phyloP scores from a whole-genome alignment of 108 stramenopile genomes.

The Stephanodiscus triporus region DNA sequence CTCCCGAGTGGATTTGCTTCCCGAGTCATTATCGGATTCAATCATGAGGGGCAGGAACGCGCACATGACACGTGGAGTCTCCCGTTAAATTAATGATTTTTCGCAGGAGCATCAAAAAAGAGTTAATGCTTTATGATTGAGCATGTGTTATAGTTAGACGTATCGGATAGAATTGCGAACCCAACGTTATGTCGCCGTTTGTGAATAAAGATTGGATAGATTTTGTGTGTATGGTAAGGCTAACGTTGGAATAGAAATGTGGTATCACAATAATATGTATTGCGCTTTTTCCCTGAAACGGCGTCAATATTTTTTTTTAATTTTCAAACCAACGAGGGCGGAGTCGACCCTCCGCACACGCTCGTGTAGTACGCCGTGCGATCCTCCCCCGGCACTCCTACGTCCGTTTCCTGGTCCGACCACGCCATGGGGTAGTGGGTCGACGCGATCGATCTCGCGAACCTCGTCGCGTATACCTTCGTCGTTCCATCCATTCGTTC shows the following conservation, averaged over 20 bases:
- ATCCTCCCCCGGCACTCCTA: conserved; percentile 78
- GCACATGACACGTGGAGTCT: conserved; percentile 38
- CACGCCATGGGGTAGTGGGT: conserved; percentile 82
- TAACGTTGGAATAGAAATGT: too few species aligned
- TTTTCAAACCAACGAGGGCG: too few species aligned
- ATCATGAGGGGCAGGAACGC: conserved; percentile 84
- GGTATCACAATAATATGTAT: too few species aligned
- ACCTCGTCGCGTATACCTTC: conserved; percentile 70
- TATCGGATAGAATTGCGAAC: too few species aligned
- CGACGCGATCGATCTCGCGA: background rate
- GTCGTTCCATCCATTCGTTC: conserved; percentile 62
- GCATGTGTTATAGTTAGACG: too few species aligned
- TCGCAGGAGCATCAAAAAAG: background rate
- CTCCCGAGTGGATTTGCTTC: conserved; percentile 82
- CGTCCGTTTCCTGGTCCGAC: conserved; percentile 67
- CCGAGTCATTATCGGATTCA: conserved; percentile 74
- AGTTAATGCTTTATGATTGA: background rate
- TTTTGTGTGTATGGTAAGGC: too few species aligned
- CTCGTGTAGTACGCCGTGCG: conserved; percentile 66
- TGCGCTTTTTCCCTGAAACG: too few species aligned
- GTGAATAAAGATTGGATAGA: too few species aligned
- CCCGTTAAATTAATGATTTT: background rate
- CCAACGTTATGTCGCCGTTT: too few species aligned
- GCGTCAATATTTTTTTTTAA: too few species aligned
- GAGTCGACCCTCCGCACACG: conserved; percentile 40